Evolutionary conservation across 306 rosid genomes (phyloP).

Genomic region (Cyamopsis tetragonoloba): DNA sequence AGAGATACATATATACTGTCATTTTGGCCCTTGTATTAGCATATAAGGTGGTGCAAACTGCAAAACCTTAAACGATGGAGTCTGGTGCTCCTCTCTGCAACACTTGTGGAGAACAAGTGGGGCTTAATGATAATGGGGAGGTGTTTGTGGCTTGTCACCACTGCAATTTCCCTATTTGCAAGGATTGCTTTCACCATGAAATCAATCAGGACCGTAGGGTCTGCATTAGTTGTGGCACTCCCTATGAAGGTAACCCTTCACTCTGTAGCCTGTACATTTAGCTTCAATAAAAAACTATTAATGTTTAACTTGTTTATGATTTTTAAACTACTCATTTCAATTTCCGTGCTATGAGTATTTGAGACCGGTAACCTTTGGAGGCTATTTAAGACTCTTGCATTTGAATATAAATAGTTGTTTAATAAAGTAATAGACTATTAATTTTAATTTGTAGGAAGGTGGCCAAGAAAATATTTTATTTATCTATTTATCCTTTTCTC

Average conservation of each 20-base stretch:
- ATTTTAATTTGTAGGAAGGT: neutral
- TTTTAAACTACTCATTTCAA: neutral
- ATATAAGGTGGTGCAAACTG: slow-evolving; percentile 6
- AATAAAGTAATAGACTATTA: neutral
- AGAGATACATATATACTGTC: neutral
- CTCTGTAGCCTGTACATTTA: neutral
- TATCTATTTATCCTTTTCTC: neutral
- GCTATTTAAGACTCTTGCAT: neutral
- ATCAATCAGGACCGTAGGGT: slow-evolving; percentile 57
- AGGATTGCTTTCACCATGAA: slow-evolving; percentile 59
- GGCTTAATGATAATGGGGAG: slow-evolving; percentile 61
- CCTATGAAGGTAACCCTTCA: slow-evolving; percentile 53
- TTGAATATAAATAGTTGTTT: neutral
- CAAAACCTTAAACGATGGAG: slow-evolving; percentile 57
- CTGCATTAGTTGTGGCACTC: slow-evolving; percentile 72
- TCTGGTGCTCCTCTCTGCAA: slow-evolving; percentile 67
- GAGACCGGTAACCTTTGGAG: neutral
- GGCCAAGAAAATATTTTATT: neutral
- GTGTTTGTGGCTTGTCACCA: slow-evolving; percentile 68
- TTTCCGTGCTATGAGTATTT: neutral
- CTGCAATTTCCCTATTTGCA: slow-evolving; percentile 78
- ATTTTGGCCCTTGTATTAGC: slow-evolving; percentile 20
- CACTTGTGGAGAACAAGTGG: slow-evolving; percentile 75
- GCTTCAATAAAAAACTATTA: neutral
- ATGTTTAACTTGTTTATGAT: no score